A percentile compares a stretch with the other conserved stretches of the same genome.
These are phyloP conservation scores for Ploettnerulaceae sp. DNA, from an alignment of 2,329 filamentous ascomycete genomes.

Conservation along the genomic window DNA sequence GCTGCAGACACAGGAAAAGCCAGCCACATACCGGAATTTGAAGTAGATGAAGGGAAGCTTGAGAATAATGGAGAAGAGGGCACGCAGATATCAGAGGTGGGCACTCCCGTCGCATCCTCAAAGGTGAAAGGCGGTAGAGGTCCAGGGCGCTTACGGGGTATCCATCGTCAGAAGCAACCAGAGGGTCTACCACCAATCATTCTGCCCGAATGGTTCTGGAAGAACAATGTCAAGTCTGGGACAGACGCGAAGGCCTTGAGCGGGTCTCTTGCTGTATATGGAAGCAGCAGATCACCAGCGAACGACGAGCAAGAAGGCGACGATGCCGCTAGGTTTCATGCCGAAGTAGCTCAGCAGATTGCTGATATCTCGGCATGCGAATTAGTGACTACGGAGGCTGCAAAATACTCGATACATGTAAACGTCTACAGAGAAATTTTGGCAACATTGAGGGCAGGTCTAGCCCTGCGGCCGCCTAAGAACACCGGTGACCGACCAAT, in stretches of 20 bases:
- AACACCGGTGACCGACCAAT: constrained; percentile 38
- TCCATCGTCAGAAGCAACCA: constrained; percentile 21
- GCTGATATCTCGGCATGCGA: constrained; percentile 15
- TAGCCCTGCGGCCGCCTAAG: constrained; percentile 39
- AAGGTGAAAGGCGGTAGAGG: constrained; percentile 20
- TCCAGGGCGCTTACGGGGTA: constrained; percentile 15
- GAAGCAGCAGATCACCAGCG: constrained; percentile 1
- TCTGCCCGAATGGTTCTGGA: constrained; percentile 54
- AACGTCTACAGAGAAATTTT: constrained; percentile 37
- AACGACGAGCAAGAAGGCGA: constrained; percentile 3
- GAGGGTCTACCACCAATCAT: constrained; percentile 45
- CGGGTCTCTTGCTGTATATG: constrained; percentile 24
- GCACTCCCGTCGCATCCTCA: constrained; percentile 3
- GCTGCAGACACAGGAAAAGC: constrained; percentile 6
- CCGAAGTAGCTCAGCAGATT: constrained; percentile 3
- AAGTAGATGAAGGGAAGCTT: constrained; percentile 9
- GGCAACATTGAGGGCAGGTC: constrained; percentile 46
- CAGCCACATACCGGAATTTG: constrained; percentile 17
- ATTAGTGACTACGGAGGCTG: constrained; percentile 16
- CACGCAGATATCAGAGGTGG: constrained; percentile 7
- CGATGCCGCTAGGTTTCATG: constrained; percentile 2
- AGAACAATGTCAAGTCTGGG: constrained; percentile 41
- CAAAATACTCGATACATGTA: constrained; percentile 31
- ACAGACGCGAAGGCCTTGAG: constrained; percentile 15
- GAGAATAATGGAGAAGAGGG: constrained; percentile 10